These are phyloP conservation scores for Calophaca sinica DNA, from an alignment of 306 rosid genomes.

Conservation along the genomic window DNA sequence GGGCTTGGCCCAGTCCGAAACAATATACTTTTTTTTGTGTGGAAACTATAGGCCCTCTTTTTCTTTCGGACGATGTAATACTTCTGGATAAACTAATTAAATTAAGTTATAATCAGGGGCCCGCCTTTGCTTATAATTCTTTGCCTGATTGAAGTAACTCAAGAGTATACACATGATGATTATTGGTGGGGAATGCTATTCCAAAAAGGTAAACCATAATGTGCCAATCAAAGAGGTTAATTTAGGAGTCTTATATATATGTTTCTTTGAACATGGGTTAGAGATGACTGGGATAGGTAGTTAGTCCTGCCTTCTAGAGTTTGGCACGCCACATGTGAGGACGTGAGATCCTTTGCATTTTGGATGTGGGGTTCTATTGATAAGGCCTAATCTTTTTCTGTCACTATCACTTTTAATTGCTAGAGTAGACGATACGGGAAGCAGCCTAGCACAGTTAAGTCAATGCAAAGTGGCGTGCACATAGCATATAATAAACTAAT, in stretches of 20 bases:
- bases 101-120: neutral
- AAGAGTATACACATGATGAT: conserved; percentile 21
- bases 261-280: conserved; percentile 49
- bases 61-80: neutral
- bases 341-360: conserved; percentile 5
- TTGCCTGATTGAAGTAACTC: conserved; percentile 34
- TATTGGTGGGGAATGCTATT: conserved; percentile 29
- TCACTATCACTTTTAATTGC: conserved; percentile 40
- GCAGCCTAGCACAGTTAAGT: neutral
- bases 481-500: neutral
- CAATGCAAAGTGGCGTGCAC: neutral
- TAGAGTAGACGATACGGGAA: conserved; percentile 1
- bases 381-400: conserved; percentile 4
- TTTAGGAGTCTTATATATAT: conserved; percentile 19
- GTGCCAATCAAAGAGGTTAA: conserved; percentile 35
- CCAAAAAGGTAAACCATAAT: conserved; percentile 43
- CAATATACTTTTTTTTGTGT: neutral
- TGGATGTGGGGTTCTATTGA: conserved; percentile 45
- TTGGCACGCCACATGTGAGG: conserved; percentile 48
- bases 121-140: conserved; percentile 25
- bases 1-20: no score
- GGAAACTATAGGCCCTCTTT: conserved; percentile 17
- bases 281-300: conserved; percentile 37
- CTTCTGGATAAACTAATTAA: conserved; percentile 19
- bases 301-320: conserved; percentile 47